phyloP scores from a whole-genome alignment of 2,329 filamentous ascomycete species.

The Simplicillium sp. region DNA sequence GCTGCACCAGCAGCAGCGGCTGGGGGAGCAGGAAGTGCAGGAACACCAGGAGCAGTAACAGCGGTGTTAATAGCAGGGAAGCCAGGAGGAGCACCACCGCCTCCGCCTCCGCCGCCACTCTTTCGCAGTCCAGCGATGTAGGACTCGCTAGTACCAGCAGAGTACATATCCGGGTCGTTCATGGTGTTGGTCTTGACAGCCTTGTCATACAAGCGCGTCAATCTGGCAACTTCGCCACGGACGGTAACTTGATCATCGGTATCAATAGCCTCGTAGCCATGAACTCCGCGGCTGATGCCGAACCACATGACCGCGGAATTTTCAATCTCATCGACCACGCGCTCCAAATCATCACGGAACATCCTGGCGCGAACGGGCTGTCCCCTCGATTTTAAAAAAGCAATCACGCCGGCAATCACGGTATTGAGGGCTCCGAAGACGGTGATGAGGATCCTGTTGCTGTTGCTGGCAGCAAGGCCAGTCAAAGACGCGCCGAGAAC shows the following conservation, averaged over 20 bases:
- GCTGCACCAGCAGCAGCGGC: background rate
- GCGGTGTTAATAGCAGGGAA: background rate
- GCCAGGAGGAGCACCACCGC: background rate
- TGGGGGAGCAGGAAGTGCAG: background rate
- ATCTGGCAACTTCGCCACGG: constrained; percentile 12
- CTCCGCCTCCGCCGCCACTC: background rate
- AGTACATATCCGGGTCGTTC: constrained; percentile 13
- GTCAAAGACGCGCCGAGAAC: constrained; percentile 12
- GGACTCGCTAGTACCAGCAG: constrained; percentile 7
- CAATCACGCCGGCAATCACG: constrained; percentile 13
- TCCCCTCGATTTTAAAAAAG: constrained; percentile 12
- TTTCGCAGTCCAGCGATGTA: constrained; percentile 9
- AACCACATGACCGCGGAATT: constrained; percentile 14
- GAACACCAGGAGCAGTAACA: background rate
- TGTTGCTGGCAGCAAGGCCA: constrained; percentile 11
- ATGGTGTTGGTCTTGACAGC: constrained; percentile 13
- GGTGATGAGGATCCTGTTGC: constrained; percentile 11
- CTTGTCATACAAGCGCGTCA: constrained; percentile 13
- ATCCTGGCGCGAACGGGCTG: constrained; percentile 13
- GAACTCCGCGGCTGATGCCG: constrained; percentile 9
- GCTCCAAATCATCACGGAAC: constrained; percentile 13
- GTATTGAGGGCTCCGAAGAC: constrained; percentile 13
- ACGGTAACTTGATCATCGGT: constrained; percentile 14
- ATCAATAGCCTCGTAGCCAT: constrained; percentile 13
- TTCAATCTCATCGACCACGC: constrained; percentile 14